These are phyloP conservation scores for Yarrowia deformans DNA, from an alignment of 805 yeast species.

Conservation along the genomic window DNA sequence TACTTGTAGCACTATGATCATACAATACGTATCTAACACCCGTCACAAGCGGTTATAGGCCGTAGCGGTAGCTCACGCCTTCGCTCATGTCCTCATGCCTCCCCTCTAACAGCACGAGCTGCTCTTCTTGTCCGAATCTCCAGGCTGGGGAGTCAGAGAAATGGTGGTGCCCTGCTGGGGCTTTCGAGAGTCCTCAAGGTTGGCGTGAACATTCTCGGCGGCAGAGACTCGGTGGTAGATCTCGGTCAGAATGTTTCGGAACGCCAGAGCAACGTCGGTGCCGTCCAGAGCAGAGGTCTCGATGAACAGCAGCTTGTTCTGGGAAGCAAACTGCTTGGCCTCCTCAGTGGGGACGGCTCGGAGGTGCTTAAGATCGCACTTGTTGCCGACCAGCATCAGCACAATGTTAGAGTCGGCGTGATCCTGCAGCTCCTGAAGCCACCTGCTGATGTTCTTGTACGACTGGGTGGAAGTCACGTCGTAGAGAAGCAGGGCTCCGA, in stretches of 20 bases:
- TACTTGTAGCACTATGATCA: constrained; percentile 20
- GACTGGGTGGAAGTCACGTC: constrained; percentile 94
- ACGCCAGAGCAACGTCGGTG: constrained; percentile 93
- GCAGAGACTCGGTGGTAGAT: constrained; percentile 91
- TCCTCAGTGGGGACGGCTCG: constrained; percentile 97
- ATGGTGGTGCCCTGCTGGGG: constrained; percentile 90
- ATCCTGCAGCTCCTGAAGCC: constrained; percentile 92
- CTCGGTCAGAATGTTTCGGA: constrained; percentile 89
- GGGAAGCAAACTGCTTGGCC: constrained; percentile 72
- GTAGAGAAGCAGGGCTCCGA: constrained; percentile 94
- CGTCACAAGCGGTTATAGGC: constrained; percentile 16
- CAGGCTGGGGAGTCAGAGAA: constrained; percentile 91
- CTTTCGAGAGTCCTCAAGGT: constrained; percentile 61
- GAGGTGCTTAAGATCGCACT: constrained; percentile 88
- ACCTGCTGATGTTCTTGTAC: constrained; percentile 88
- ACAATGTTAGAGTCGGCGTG: constrained; percentile 97
- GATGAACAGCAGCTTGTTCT: constrained; percentile 40
- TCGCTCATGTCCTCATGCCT: constrained; percentile 2
- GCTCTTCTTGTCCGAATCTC: constrained; percentile 62
- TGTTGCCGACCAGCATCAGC: constrained; percentile 95
- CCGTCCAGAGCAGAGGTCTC: constrained; percentile 62
- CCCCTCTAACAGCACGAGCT: constrained; percentile 44
- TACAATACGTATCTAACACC: constrained; percentile 26
- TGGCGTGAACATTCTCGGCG: constrained; percentile 89
- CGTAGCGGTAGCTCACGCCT: background rate